Conservation (phyloP, 257 asterid species). For the Petunia secreta region DNA sequence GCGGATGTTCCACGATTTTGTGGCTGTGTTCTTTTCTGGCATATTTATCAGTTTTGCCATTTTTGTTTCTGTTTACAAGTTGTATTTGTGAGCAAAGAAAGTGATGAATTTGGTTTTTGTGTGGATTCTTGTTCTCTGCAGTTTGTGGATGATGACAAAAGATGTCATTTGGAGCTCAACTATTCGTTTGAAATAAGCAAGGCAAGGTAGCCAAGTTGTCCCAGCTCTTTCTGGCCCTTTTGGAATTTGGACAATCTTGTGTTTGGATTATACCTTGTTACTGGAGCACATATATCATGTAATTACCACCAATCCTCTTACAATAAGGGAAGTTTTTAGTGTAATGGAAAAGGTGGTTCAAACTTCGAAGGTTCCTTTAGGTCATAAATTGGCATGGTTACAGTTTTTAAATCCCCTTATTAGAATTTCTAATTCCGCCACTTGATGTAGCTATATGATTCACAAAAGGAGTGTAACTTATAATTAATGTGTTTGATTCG, state of each 20-base stretch:
- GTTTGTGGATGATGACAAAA: conserved; percentile 75
- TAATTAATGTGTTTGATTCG: too few relatives aligned
- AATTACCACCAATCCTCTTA: too few relatives aligned
- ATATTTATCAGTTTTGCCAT: neutral
- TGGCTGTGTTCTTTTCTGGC: neutral
- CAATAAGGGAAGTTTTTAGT: too few relatives aligned
- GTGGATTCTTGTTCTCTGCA: conserved; percentile 36
- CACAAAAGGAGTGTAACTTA: too few relatives aligned
- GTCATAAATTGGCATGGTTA: too few relatives aligned
- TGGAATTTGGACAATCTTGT: conserved; percentile 25
- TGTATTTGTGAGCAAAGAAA: neutral
- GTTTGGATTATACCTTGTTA: conserved; percentile 19
- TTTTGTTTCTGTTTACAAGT: neutral
- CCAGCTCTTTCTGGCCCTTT: neutral
- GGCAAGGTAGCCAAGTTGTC: conserved; percentile 36
- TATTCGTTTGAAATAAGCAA: conserved; percentile 69
- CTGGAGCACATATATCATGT: neutral
- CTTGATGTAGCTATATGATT: too few relatives aligned
- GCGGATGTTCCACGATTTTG: neutral
- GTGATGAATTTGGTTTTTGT: conserved; percentile 20
- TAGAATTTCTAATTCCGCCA: too few relatives aligned
- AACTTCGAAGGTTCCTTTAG: too few relatives aligned
- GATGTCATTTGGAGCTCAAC: conserved; percentile 67
- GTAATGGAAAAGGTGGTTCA: too few relatives aligned
- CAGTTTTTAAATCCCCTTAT: too few relatives aligned